phyloP scores from a whole-genome alignment of 768 basidiomycete genomes.

The Baorangia bicolor region DNA sequence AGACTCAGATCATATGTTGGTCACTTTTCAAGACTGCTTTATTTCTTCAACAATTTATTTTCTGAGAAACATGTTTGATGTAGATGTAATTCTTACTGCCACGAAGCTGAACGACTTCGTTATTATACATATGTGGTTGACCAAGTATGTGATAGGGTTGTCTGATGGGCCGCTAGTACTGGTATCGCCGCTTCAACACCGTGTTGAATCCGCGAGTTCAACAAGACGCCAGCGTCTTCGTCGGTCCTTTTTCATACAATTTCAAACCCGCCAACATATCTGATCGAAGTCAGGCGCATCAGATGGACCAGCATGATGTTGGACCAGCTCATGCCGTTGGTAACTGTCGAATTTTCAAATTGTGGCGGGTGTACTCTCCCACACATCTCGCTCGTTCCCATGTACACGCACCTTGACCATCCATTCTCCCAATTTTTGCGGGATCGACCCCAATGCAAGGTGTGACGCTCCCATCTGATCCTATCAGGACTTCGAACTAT shows the following conservation, averaged over 20 bases:
- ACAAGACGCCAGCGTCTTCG: neutral
- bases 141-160: no score
- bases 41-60: no score
- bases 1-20: no score
- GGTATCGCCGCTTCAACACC: neutral
- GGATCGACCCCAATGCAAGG: neutral
- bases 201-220: neutral
- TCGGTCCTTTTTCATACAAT: neutral
- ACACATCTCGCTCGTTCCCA: neutral
- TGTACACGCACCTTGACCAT: neutral
- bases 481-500: neutral
- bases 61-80: no score
- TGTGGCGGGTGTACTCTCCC: neutral
- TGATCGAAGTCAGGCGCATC: neutral
- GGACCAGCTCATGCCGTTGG: neutral
- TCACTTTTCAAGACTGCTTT: no score
- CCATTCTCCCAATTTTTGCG: neutral
- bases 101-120: no score
- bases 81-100: no score
- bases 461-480: neutral
- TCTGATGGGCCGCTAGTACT: neutral
- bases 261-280: neutral
- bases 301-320: neutral
- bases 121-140: no score
- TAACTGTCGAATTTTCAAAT: neutral